Evolutionary conservation across 257 asterid species (phyloP).

Genomic region (Solanum raphanifolium): DNA sequence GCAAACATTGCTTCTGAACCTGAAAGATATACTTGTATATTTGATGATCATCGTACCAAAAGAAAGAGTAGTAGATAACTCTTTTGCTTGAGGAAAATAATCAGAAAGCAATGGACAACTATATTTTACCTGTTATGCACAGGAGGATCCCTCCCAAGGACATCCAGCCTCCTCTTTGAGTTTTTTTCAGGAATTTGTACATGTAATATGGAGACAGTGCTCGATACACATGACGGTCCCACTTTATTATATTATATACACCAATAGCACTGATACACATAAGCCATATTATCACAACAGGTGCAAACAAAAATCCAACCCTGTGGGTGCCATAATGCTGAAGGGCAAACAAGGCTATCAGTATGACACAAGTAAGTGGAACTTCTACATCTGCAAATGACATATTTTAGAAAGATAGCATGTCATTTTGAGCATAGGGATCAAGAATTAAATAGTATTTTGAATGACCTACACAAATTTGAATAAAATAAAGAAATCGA

Average conservation of each 20-base stretch:
- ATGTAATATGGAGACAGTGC: conserved; percentile 87
- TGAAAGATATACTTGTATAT: conserved; percentile 17
- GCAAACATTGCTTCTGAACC: conserved; percentile 99
- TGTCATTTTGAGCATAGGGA: not conserved
- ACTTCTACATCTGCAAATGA: conserved; percentile 81
- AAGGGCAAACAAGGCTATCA: conserved; percentile 85
- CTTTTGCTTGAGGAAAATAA: not conserved
- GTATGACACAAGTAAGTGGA: conserved; percentile 72
- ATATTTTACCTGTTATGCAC: conserved; percentile 70
- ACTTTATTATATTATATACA: conserved; percentile 58
- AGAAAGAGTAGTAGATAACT: not conserved
- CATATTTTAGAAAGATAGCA: conserved; percentile 6
- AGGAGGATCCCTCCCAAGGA: conserved; percentile 86
- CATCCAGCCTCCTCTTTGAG: conserved; percentile 83
- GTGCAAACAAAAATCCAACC: conserved; percentile 95
- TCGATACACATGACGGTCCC: conserved; percentile 78
- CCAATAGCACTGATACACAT: conserved; percentile 78
- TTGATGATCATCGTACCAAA: not conserved
- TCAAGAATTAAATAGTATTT: not conserved
- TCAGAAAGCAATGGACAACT: not conserved
- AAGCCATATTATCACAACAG: conserved; percentile 89
- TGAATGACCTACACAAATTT: not conserved
- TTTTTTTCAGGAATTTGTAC: conserved; percentile 79
- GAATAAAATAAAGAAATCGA: not conserved
- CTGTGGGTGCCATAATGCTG: conserved; percentile 98